Base-by-base conservation (phyloP, 106 monocot genomes). In the Acorus gramineus region DNA sequence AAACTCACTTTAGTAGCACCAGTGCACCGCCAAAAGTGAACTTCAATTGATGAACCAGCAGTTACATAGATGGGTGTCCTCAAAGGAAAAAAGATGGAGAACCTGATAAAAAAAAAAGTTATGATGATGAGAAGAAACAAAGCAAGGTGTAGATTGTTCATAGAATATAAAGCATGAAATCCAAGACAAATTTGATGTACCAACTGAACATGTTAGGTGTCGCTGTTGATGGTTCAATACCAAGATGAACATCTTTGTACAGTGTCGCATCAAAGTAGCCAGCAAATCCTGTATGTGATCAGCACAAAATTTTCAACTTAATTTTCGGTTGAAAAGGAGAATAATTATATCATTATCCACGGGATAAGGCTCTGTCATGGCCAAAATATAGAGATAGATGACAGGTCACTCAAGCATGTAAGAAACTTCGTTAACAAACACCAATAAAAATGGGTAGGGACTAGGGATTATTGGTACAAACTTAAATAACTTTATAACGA, bases 171-270 rank as follows among this genome's bases (percentile, higher is more conserved):
- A 28, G 28, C 28, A 28, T 28, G 28, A 28, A 28, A 0, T 28
- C 0, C 28, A 28, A 28, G 28, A 28, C 28, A 28, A 28, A 28
- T 28, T 28, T 28, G 28, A 28, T 28, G 11, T 86, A 95, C 95
- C 90, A 95, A 74, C 95, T 95, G 69, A 95, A 95, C 94, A 95
- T 90, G 57, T 86, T 82, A 53, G 90, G 86, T 47, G 94, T 95
- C 53, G 94, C 80, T 43, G 52, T 90, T 14, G 78, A 78, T 69
- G 94, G 94, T 59, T 87, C 90, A 10, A 95, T 95, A 12, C 94
- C 84, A 13, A 95, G 90, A 82, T 95, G 90, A 52, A 95, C 86
- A 70, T 95, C 94, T 58, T 80, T 80, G 62, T 95, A 95, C 11
- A 95, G 65, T 0, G 63, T 55, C 1, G 94, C 64, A 80, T 90